These are phyloP conservation scores for Pythium brachiatum DNA, from an alignment of 352 stramenopile species.

Conservation along the genomic window DNA sequence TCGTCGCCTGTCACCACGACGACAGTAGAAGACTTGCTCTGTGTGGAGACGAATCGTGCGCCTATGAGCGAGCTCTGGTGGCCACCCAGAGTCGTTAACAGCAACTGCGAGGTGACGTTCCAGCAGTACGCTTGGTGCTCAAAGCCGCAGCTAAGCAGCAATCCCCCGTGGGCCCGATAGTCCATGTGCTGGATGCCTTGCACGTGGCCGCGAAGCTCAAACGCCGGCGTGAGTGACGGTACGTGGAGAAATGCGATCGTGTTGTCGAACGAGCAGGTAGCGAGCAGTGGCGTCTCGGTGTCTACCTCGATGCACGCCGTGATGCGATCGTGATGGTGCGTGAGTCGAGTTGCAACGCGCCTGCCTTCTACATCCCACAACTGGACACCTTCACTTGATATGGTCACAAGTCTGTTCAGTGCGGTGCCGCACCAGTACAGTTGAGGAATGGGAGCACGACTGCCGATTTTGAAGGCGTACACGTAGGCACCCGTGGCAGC, in stretches of 20 bases:
- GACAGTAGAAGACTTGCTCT: background rate
- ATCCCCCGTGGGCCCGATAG: constrained; percentile 32
- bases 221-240: constrained; percentile 41
- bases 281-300: constrained; percentile 44
- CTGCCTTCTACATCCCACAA: constrained; percentile 68
- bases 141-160: constrained; percentile 76
- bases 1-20: constrained; percentile 68
- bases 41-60: constrained; percentile 54
- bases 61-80: constrained; percentile 72
- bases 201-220: constrained; percentile 58
- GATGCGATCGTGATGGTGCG: constrained; percentile 45
- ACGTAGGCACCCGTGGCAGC: constrained; percentile 56
- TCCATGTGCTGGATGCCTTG: constrained; percentile 68
- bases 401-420: constrained; percentile 39
- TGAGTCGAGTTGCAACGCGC: constrained; percentile 29
- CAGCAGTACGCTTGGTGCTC: constrained; percentile 84
- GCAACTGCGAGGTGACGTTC: constrained; percentile 43
- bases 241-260: constrained; percentile 72
- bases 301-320: constrained; percentile 57
- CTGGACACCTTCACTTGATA: constrained; percentile 31
- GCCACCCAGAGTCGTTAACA: constrained; percentile 56
- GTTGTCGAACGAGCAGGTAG: constrained; percentile 75
- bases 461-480: constrained; percentile 55
- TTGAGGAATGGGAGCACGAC: constrained; percentile 42
- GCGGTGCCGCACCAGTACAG: constrained; percentile 53